Evolutionary conservation across 208 protist species (phyloP).

Genomic region (Acanthamoeba sp.): DNA sequence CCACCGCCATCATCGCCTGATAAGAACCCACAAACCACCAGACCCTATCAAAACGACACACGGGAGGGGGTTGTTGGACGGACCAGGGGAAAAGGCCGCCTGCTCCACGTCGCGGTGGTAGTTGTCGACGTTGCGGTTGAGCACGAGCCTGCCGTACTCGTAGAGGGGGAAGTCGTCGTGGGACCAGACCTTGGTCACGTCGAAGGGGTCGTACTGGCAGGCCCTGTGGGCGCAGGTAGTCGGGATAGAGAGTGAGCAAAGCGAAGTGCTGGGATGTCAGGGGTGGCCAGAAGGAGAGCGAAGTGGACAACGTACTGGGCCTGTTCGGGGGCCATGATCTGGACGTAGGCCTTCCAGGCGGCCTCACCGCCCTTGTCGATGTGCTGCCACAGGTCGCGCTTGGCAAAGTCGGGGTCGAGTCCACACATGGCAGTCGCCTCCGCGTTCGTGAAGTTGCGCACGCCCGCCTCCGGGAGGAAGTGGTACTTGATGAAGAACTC

Average conservation of each 20-base stretch:
- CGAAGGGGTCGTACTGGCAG: slow-evolving; percentile 89
- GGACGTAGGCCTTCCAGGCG: slow-evolving; percentile 89
- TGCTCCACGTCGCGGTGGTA: slow-evolving; percentile 93
- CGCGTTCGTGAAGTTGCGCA: slow-evolving; percentile 87
- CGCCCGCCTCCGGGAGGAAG: slow-evolving; percentile 88
- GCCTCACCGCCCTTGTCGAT: slow-evolving; percentile 82
- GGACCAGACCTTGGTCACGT: slow-evolving; percentile 92
- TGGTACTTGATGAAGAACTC: slow-evolving; percentile 90
- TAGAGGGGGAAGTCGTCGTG: slow-evolving; percentile 90
- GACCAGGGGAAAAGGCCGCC: slow-evolving; percentile 89
- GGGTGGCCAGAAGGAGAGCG: not conserved
- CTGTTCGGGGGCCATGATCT: slow-evolving; percentile 86
- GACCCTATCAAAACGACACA: too few species aligned
- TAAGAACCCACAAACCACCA: too few species aligned
- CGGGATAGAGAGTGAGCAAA: too few species aligned
- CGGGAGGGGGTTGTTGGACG: not conserved
- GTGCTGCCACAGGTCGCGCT: slow-evolving; percentile 89
- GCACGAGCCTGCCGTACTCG: slow-evolving; percentile 88
- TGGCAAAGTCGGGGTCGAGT: slow-evolving; percentile 87
- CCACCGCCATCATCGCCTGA: too few species aligned
- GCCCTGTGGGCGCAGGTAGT: slow-evolving; percentile 84
- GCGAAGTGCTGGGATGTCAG: too few species aligned
- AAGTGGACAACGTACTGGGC: not conserved
- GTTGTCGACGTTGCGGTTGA: slow-evolving; percentile 93
- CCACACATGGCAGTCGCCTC: slow-evolving; percentile 87